Evolutionary conservation across 768 basidiomycete species (phyloP), one percentile per base, ranked within the genome.

Genomic region (Podaxis rugospora): DNA sequence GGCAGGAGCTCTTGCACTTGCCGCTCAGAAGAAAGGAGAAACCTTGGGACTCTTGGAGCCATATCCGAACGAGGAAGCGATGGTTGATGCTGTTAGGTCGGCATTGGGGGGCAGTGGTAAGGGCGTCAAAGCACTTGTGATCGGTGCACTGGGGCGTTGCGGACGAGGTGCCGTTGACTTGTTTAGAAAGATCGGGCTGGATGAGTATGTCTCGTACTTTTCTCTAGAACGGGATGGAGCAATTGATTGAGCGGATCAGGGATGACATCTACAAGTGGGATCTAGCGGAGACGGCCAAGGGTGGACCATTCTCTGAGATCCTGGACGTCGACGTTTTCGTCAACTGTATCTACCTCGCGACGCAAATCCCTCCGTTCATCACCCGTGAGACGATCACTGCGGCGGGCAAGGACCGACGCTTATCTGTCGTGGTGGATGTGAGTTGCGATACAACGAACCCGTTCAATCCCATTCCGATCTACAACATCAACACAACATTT

Each of bases 361-460:
- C 87, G 16, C 72, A 80, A 62, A 94, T 96, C 57, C 93, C 93
- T 0, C 77, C 87, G n/a, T 98, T 98, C 73, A 62, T 97, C 51
- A 87, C 87, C 3, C 71, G 76, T 27, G 84, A 90, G 46, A 84
- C 85, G 61, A 89, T 97, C 64, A 74, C 74, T n/a, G 79, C 80
- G 21, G 92, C 90, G 11, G 93, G 95, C 25, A 74, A 77, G 57
- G 66, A 75, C 16, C 81, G 97, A 62, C 79, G 81, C 59, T 74
- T 99, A 62, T 80, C 85, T 23, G 87, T 95, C 28, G 86, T 98
- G 51, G 97, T 98, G 25, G 97, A 99, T 67, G 97, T 99, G 67
- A 96, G 93, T 72, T 99, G 97, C 78, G 97, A 99, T 73, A 98
- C 96, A 23, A 98, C 95, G 57, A 99, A 99, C 74, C 95, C 97